Base-by-base conservation (phyloP, 2,329 filamentous ascomycete species). In the Beauveria caledonica region DNA sequence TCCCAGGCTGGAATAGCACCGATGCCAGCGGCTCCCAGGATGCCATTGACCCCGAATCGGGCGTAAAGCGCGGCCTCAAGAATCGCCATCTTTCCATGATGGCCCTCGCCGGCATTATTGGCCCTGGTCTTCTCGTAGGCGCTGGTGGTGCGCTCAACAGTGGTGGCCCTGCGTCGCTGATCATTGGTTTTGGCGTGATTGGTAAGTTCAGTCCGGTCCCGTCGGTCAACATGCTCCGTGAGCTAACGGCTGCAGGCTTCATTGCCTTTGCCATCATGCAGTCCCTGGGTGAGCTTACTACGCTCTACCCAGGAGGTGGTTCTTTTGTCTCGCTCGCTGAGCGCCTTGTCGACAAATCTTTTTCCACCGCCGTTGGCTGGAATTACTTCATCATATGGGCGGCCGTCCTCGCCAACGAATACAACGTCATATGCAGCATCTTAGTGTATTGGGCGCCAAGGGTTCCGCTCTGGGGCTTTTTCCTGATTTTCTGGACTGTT, bases 141-240 rank as follows among this genome's bases (percentile, higher is more conserved):
- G 81, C 86, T 2, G 88, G 89, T 40, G 84, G 86, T 51, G 88
- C 88, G 0, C 75, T 92, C 25, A 77, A 81, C 13, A 82, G 79
- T 46, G 88, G 87, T 60, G 89, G 89, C 0, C 88, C 89, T 17
- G 88, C 86, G 0, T 85, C 87, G 0, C 73, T 90, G 53, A 71
- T 92, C 40, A 90, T 92, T 67, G 88, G 88, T 1, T 92, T 92
- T 64, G 83, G 80, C 10, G 75, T 90, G 29, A 87, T 90, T 64
- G 88, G 73, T 75, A 68, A 58, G 68, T 65, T 13, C 5, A 10
- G 6, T 10, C 15, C 21, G 21, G 9, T 25, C 23, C n/a, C 19
- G 11, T 23, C 13, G 33, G 23, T 3, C 27, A 45, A 45, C 25
- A 25, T 33, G 15, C 50, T 46, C 23, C 17, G 9, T 29, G 23